Conservation (phyloP, 78 protist species). For the Dictyostelium citrinum region DNA sequence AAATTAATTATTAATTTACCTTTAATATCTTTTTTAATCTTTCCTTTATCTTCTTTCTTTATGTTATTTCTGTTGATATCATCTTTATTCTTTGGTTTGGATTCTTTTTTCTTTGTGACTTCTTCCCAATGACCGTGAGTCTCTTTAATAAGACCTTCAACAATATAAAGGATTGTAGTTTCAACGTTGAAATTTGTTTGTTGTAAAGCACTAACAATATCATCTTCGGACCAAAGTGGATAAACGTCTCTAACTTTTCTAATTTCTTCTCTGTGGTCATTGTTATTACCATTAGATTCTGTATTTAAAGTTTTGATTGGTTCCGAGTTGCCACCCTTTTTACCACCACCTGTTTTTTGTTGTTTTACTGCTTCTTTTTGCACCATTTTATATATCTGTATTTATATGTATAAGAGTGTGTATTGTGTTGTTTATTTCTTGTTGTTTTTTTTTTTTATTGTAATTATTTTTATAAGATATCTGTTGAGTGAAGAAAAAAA, state of each 20-base stretch:
- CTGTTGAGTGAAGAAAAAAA: not conserved
- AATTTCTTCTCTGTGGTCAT: conserved; percentile 41
- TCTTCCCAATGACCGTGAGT: conserved; percentile 56
- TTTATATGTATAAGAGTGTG: conserved; percentile 1
- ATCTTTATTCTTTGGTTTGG: conserved; percentile 1
- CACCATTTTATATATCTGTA: conserved; percentile 44
- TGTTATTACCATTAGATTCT: not conserved
- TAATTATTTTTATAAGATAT: not conserved
- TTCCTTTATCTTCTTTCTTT: conserved; percentile 15
- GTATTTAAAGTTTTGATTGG: not conserved
- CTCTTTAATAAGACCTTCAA: conserved; percentile 28
- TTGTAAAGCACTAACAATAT: conserved; percentile 27
- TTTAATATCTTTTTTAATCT: conserved; percentile 2
- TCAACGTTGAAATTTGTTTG: conserved; percentile 11
- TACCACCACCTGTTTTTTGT: conserved; percentile 10
- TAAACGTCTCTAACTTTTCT: conserved; percentile 28
- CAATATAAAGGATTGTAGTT: conserved; percentile 12
- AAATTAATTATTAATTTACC: not conserved
- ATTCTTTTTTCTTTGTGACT: conserved; percentile 21
- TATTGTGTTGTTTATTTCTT: not conserved
- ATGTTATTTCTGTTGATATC: not conserved
- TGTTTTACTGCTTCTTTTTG: conserved; percentile 45
- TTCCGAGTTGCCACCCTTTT: conserved; percentile 30
- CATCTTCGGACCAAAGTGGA: conserved; percentile 48
- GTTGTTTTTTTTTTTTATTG: not conserved